Percentiles rank a stretch among this genome's conserved stretches.
phyloP scores from a whole-genome alignment of 2,329 filamentous ascomycete species.

The Alternaria solani region DNA sequence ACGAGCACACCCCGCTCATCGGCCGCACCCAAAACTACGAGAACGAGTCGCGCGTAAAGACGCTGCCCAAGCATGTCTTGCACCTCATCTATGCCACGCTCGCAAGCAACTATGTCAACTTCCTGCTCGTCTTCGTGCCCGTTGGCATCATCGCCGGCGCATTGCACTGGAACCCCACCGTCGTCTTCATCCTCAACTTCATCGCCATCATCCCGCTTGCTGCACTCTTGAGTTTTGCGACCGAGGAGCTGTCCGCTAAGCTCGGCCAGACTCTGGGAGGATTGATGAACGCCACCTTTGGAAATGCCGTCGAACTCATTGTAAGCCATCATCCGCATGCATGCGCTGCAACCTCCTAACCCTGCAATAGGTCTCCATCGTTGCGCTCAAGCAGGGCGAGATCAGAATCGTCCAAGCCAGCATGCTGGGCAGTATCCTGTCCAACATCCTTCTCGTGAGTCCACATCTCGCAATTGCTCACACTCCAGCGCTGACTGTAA shows the following conservation, averaged over 20 bases:
- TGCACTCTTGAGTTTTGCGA: conserved; percentile 77
- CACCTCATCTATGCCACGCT: conserved; percentile 55
- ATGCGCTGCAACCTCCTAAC: conserved; percentile 10
- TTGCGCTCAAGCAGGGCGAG: conserved; percentile 83
- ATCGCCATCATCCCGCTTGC: conserved; percentile 80
- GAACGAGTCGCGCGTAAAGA: conserved; percentile 39
- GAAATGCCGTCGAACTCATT: conserved; percentile 82
- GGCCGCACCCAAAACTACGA: conserved; percentile 25
- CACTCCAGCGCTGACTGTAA: conserved; percentile 58
- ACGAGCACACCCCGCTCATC: conserved; percentile 44
- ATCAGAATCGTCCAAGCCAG: conserved; percentile 97
- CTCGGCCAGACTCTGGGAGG: conserved; percentile 78
- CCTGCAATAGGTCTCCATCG: conserved; percentile 77
- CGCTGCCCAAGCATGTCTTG: conserved; percentile 41
- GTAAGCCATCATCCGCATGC: conserved; percentile 51
- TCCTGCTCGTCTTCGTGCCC: conserved; percentile 76
- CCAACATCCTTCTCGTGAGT: conserved; percentile 81
- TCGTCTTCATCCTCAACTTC: conserved; percentile 80
- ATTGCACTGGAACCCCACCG: conserved; percentile 69
- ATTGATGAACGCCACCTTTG: conserved; percentile 78
- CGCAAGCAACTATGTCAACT: conserved; percentile 68
- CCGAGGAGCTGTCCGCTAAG: conserved; percentile 76
- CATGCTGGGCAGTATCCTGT: conserved; percentile 95
- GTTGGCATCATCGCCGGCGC: conserved; percentile 73
- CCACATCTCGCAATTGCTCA: conserved; percentile 28